A percentile compares a stretch with the other conserved stretches of the same genome.
Conservation (phyloP, 2,329 filamentous ascomycete species). For the Neurospora crassa region DNA sequence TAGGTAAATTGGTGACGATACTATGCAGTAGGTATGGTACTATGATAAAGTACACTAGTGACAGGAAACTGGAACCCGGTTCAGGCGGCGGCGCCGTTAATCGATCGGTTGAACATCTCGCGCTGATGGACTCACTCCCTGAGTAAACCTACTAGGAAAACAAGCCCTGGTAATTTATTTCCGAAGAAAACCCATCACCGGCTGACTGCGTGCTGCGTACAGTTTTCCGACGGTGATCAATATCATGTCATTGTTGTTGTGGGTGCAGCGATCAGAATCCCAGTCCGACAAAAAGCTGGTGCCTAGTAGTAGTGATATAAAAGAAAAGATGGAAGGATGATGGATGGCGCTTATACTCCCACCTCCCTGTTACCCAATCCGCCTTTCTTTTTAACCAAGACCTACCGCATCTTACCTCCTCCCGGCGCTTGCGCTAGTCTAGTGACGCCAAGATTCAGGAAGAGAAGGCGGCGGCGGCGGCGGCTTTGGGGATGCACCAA, state of each 20-base stretch:
- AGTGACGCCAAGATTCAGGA: not conserved
- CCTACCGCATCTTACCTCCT: not conserved
- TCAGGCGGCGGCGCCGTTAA: not conserved
- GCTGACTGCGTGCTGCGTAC: not conserved
- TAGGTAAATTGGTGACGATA: not conserved
- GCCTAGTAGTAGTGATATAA: not conserved
- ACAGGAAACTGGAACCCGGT: not conserved
- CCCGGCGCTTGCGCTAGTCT: not conserved
- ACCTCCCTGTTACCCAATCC: not conserved
- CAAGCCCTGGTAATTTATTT: not conserved
- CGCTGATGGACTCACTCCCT: not conserved
- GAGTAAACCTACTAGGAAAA: not conserved
- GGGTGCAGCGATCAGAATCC: not conserved
- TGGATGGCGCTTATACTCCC: not conserved
- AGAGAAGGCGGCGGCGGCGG: not conserved
- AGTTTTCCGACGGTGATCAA: not conserved
- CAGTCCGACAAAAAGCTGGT: not conserved
- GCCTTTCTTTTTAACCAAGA: not conserved
- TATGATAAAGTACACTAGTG: not conserved
- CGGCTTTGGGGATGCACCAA: not conserved
- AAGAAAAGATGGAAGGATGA: not conserved
- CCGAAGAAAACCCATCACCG: not conserved
- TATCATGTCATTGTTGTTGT: not conserved
- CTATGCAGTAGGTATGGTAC: not conserved
- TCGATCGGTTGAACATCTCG: not conserved